Evolutionary conservation across 139 green algal species (phyloP).

Genomic region (Pleodorina starrii): DNA sequence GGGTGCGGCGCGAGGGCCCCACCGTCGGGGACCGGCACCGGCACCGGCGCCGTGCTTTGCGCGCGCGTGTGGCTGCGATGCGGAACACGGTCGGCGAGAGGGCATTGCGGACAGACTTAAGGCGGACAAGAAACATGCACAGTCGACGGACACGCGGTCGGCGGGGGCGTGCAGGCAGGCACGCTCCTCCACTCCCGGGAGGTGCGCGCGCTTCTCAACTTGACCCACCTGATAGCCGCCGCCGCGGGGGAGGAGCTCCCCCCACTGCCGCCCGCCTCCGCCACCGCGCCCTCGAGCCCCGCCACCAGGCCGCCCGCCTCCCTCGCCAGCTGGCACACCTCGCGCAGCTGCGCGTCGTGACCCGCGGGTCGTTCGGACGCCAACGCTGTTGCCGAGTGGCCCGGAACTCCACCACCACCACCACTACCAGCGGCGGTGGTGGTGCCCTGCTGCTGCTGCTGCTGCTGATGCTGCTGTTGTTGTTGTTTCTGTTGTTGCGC

Average conservation of each 20-base stretch:
- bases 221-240: not conserved
- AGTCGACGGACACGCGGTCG: too few species aligned
- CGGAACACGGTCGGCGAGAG: too few species aligned
- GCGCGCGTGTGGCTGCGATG: too few species aligned
- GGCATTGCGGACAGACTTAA: too few species aligned
- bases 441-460: too few species aligned
- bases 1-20: too few species aligned
- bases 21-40: too few species aligned
- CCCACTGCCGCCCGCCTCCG: not conserved
- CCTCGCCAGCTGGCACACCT: not conserved
- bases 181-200: too few species aligned
- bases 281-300: not conserved
- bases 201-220: too few species aligned
- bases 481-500: not conserved
- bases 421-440: not conserved
- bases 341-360: not conserved
- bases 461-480: not conserved
- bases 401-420: not conserved
- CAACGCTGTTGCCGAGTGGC: not conserved
- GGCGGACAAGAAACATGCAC: too few species aligned
- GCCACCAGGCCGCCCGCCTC: conserved; percentile 5
- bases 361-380: not conserved
- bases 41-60: too few species aligned
- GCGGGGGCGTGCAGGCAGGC: too few species aligned
- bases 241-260: not conserved